Evolutionary conservation across 176 grass and related monocot genomes (phyloP).

Genomic region (Coix lacrymajobi): DNA sequence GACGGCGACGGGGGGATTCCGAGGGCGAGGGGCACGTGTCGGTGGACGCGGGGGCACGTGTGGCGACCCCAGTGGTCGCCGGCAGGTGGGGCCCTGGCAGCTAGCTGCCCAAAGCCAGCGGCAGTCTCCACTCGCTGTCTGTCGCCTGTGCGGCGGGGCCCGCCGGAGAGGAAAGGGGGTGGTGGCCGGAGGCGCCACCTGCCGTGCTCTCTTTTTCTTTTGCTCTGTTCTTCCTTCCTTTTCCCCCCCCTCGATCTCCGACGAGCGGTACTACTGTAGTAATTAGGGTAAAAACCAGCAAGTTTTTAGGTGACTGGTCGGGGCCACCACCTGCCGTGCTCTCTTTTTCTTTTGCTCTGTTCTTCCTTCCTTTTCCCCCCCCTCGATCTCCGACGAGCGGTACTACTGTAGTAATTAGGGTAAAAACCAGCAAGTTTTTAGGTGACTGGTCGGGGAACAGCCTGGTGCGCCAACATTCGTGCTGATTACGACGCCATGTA

Average conservation of each 20-base stretch:
- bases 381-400: too few relatives aligned
- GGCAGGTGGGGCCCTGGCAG: not conserved
- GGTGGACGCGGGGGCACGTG: not conserved
- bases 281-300: too few relatives aligned
- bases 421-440: too few relatives aligned
- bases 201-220: not conserved
- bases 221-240: not conserved
- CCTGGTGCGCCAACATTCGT: not conserved
- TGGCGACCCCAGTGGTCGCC: not conserved
- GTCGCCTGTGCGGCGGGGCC: not conserved
- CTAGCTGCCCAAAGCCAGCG: not conserved
- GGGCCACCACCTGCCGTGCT: too few relatives aligned
- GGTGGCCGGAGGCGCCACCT: conserved; percentile 15
- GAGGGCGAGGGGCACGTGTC: not conserved
- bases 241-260: too few relatives aligned
- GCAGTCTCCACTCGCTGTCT: not conserved
- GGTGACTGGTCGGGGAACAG: too few relatives aligned
- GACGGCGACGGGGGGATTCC: not conserved
- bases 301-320: too few relatives aligned
- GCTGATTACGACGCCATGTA: not conserved
- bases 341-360: not conserved
- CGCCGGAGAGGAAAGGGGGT: not conserved
- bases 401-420: too few relatives aligned
- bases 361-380: too few relatives aligned
- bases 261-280: too few relatives aligned